Conservation (phyloP, 768 basidiomycete species). For the Lactarius tabidus region DNA sequence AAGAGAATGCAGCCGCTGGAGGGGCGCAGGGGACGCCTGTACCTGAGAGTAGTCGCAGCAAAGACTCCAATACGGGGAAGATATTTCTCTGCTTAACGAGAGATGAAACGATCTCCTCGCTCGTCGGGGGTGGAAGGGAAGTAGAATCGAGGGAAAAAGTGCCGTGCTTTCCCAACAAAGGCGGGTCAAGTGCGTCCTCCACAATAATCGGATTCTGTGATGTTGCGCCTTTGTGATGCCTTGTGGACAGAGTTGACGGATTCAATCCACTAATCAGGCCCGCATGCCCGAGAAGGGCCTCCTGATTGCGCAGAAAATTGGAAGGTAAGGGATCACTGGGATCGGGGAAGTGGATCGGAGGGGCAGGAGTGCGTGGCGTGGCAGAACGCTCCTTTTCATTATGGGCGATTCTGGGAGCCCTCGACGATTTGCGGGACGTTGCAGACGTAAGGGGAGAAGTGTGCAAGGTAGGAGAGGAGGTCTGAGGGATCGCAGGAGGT, state of each 20-base stretch:
- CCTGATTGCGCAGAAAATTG: conserved; percentile 71
- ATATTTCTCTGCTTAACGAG: conserved; percentile 63
- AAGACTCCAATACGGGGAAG: conserved; percentile 58
- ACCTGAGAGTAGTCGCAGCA: conserved; percentile 55
- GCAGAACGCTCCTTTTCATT: conserved; percentile 37
- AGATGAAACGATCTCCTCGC: conserved; percentile 55
- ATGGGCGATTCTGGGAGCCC: conserved; percentile 28
- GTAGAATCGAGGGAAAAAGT: conserved; percentile 38
- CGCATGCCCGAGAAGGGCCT: conserved; percentile 65
- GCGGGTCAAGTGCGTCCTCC: conserved; percentile 49
- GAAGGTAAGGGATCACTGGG: conserved; percentile 56
- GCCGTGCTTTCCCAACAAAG: conserved; percentile 28
- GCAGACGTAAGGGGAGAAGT: conserved; percentile 25
- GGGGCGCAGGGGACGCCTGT: conserved; percentile 24
- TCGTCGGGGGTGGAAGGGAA: conserved; percentile 46
- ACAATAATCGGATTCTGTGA: conserved; percentile 66
- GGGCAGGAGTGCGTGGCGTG: conserved; percentile 46
- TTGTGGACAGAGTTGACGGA: conserved; percentile 46
- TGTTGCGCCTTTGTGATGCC: conserved; percentile 47
- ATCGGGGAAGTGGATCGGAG: conserved; percentile 59
- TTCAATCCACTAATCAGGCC: conserved; percentile 66
- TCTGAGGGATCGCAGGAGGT: conserved; percentile 30
- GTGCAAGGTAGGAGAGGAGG: conserved; percentile 18
- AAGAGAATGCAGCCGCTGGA: conserved; percentile 1
- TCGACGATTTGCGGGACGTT: conserved; percentile 2